Percentiles rank a stretch among this genome's conserved stretches.
Conservation (phyloP, 257 asterid genomes). For the Anisodus acutangulus region DNA sequence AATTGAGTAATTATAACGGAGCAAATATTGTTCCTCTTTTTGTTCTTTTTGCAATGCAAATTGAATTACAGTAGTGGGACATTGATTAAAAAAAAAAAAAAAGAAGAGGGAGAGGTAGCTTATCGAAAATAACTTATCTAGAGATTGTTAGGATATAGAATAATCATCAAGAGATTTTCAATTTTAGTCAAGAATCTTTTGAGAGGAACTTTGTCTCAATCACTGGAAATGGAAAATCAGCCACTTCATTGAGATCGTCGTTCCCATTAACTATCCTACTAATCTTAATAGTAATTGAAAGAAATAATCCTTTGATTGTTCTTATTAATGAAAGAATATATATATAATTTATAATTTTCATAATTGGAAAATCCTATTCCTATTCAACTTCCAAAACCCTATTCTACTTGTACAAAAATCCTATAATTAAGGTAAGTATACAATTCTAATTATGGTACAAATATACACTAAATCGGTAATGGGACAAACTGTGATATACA, state of each 20-base stretch:
- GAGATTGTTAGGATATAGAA: neutral
- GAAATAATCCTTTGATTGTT: no score
- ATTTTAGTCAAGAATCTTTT: neutral
- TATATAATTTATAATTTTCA: no score
- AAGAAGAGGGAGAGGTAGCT: neutral
- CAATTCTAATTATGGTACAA: no score
- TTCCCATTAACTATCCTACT: neutral
- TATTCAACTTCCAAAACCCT: no score
- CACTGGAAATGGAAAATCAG: neutral
- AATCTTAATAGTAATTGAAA: neutral
- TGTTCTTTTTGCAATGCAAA: neutral
- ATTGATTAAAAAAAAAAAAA: neutral
- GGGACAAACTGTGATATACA: no score
- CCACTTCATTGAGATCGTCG: neutral
- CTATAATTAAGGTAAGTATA: no score
- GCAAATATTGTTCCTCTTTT: neutral
- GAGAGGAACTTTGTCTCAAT: neutral
- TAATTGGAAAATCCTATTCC: no score
- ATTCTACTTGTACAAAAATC: no score
- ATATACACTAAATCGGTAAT: no score
- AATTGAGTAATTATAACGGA: neutral
- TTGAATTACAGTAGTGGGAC: neutral
- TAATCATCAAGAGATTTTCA: neutral
- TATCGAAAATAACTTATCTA: neutral
- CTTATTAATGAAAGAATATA: no score